Evolutionary conservation across 2,329 filamentous ascomycete species (phyloP), one percentile per base, ranked within the genome.

Genomic region (Venturia aucupariae): DNA sequence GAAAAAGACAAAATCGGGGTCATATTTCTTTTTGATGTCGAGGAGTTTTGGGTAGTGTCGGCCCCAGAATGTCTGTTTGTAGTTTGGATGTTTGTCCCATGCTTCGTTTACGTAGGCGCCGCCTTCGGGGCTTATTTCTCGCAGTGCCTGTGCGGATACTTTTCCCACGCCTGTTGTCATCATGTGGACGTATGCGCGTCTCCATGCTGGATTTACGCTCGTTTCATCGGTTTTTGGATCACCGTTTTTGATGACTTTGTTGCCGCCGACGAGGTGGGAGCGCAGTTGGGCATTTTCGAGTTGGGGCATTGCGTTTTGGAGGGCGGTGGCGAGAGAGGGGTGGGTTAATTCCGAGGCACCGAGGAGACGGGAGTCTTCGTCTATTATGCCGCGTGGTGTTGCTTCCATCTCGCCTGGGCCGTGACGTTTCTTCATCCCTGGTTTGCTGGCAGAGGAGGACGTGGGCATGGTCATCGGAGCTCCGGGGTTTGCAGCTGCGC

Each of bases 121-220:
- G 10, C 19, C n/a, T 1, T 59, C 35, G n/a, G 65, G 65, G 8
- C 11, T 15, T 2, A 63, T 32, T 2, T 48, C 44, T 2, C 59
- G 39, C 30, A 66, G 24, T 6, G 61, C 15, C 7, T 51, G 17
- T 6, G 60, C 22, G 6, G 30, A 19, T 1, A 54, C 60, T 48
- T 62, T 41, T n/a, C 24, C 41, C 1, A 30, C 19, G 6, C 22
- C 57, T 4, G 59, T 54, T 2, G 63, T 35, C 38, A 59, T 63
- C 35, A 63, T 64, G 24, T 63, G 39, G 13, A 65, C 61, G 27
- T 64, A 64, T 15, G 64, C 30, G 3, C 35, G 4, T 61, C 78
- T 72, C 67, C 75, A 79, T 32, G 76, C 74, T 0, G 76, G 76
- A 15, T 78, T 77, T 30, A 76, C 71, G 7, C 74, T 71, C 48